Base-by-base conservation (phyloP, 768 basidiomycete species). In the Tricholoma matsutake region DNA sequence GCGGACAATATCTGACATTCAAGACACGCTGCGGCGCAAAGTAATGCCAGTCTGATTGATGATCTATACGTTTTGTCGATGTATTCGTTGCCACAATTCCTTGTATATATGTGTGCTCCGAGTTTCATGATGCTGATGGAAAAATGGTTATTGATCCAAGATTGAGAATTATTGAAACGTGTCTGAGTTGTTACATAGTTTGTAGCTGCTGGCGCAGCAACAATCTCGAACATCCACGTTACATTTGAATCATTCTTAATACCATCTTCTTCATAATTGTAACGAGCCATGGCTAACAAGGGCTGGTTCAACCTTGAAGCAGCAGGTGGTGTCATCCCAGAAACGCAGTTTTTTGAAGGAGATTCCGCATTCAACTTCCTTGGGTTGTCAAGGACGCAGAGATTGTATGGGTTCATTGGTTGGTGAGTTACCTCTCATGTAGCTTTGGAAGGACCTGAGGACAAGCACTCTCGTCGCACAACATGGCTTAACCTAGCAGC, bases 241-340 rank as follows among this genome's bases (percentile, higher is more conserved):
- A 41, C 14, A 13, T 20, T 31, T 16, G 6, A 28, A 47, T 34
- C 20, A 29, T 14, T 43, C 56, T 25, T 43, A 16, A 49, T 22
- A n/a, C 20, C 22, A 14, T n/a, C 43, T 57, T 34, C 29, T 29
- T 53, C 51, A 9, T 31, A 53, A 53, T 32, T 18, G 29, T n/a
- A 29, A 29, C 32, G 32, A 52, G n/a, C 22, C 18, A 85, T 84
- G 78, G 76, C 83, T 54, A 81, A 79, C 66, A 90, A 87, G 77
- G 91, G 92, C 67, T 94, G 92, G 92, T 83, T 93, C 72, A 94
- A 94, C 69, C 85, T 94, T 68, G 91, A 93, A 67, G 68, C 87
- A 4, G 88, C 83, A 14, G 78, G 77, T 9, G 78, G 77, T 57
- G 73, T 80, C 54, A 81, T 92, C 37, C 88, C 92, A 6, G 91